These are phyloP conservation scores for Apiotrichum sp. DNA, from an alignment of 1,284 basidiomycete genomes.

Conservation along the genomic window DNA sequence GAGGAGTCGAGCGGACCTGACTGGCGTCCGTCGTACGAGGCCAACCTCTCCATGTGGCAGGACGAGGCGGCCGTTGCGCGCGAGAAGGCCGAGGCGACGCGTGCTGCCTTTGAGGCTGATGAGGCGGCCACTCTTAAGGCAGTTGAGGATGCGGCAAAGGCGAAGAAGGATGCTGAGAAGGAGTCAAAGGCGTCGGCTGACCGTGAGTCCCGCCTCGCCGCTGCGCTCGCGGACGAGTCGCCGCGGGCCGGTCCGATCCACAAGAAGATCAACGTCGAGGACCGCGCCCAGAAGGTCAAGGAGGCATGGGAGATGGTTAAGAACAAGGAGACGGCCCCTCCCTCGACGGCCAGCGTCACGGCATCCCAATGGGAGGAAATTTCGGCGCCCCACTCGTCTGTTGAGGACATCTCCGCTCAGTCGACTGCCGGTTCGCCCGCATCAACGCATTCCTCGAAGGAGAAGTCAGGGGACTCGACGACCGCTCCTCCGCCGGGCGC, in stretches of 20 bases:
- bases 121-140: conserved; percentile 22
- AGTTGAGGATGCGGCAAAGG: conserved; percentile 19
- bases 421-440: conserved; percentile 12
- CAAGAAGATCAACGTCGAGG: conserved; percentile 14
- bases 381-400: conserved; percentile 25
- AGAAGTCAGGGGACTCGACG: conserved; percentile 1
- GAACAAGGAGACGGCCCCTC: conserved; percentile 24
- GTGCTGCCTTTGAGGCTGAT: conserved; percentile 61
- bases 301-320: conserved; percentile 56
- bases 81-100: conserved; percentile 64
- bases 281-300: conserved; percentile 47
- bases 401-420: conserved; percentile 27
- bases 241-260: conserved; percentile 4
- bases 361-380: conserved; percentile 41
- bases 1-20: conserved; percentile 25
- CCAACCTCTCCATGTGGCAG: conserved; percentile 65
- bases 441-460: conserved; percentile 9
- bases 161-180: conserved; percentile 17
- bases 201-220: conserved; percentile 15
- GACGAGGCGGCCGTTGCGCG: conserved; percentile 66
- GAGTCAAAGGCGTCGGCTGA: conserved; percentile 26
- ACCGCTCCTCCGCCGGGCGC: background rate
- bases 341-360: conserved; percentile 23
- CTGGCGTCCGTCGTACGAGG: conserved; percentile 63
- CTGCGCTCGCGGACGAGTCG: conserved; percentile 10